phyloP scores from a whole-genome alignment of 768 basidiomycete species.

The Hysterangium stoloniferum region DNA sequence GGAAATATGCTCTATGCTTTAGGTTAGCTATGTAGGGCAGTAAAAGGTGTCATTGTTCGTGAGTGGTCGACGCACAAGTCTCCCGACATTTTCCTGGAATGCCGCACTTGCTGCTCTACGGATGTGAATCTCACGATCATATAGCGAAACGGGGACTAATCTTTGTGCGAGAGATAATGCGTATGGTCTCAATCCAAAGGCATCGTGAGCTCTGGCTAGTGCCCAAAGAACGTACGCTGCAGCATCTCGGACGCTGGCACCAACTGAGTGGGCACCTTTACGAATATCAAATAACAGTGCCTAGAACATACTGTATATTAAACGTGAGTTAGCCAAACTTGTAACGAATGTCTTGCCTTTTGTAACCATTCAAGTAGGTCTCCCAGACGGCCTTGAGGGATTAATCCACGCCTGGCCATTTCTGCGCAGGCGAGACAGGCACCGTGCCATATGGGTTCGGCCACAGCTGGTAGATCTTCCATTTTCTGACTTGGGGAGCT shows the following conservation, averaged over 20 bases:
- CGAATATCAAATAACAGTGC: constrained; percentile 89
- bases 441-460: constrained; percentile 93
- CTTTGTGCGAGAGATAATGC: constrained; percentile 57
- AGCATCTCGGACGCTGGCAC: constrained; percentile 90
- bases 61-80: constrained; percentile 54
- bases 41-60: background rate
- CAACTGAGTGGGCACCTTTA: constrained; percentile 88
- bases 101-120: constrained; percentile 94
- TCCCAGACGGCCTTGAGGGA: constrained; percentile 48
- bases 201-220: constrained; percentile 70
- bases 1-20: constrained; percentile 70
- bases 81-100: constrained; percentile 93
- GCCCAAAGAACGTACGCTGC: constrained; percentile 95
- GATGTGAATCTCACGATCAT: constrained; percentile 92
- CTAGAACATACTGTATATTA: constrained; percentile 31
- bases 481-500: constrained; percentile 49
- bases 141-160: constrained; percentile 75
- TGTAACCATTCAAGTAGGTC: constrained; percentile 71
- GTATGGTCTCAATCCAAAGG: constrained; percentile 49
- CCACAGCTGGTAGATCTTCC: constrained; percentile 66
- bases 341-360: constrained; percentile 43
- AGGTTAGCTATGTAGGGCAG: constrained; percentile 4
- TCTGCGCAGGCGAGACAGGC: constrained; percentile 89
- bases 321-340: constrained; percentile 1
- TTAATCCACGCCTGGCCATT: constrained; percentile 75